phyloP scores from a whole-genome alignment of 75 land plant genomes.

The Cunninghamia lanceolata region DNA sequence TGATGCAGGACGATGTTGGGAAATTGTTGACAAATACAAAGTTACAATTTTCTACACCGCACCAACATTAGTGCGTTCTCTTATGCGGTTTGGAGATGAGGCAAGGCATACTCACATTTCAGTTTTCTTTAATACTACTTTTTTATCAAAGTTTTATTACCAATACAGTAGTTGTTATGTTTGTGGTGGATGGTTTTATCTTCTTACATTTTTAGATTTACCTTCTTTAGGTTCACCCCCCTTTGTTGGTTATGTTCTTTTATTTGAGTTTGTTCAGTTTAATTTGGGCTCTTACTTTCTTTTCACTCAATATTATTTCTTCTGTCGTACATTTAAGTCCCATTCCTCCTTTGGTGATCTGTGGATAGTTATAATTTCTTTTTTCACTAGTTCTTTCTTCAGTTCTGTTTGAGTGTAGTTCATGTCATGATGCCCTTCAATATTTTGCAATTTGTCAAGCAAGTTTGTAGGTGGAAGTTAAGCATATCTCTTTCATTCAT shows the following conservation, averaged over 20 bases:
- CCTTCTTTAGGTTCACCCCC: neutral
- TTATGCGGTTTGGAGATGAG: conserved; percentile 90
- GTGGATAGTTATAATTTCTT: neutral
- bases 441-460: neutral
- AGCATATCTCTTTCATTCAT: neutral
- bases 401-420: neutral
- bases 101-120: conserved; percentile 18
- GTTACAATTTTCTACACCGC: conserved; percentile 95
- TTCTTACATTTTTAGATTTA: neutral
- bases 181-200: neutral
- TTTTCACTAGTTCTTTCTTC: neutral
- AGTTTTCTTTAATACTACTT: neutral
- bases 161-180: neutral
- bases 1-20: conserved; percentile 97
- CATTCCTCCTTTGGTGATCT: neutral
- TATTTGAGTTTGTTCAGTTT: neutral
- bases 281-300: neutral
- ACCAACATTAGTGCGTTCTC: conserved; percentile 87
- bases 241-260: neutral
- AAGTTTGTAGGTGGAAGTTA: neutral
- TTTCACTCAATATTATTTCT: neutral
- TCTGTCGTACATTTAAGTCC: neutral
- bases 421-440: neutral
- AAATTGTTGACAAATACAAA: conserved; percentile 93
- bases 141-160: neutral